These are phyloP conservation scores for Cystobasidium pallidum DNA, from an alignment of 1,284 basidiomycete genomes.

Conservation along the genomic window DNA sequence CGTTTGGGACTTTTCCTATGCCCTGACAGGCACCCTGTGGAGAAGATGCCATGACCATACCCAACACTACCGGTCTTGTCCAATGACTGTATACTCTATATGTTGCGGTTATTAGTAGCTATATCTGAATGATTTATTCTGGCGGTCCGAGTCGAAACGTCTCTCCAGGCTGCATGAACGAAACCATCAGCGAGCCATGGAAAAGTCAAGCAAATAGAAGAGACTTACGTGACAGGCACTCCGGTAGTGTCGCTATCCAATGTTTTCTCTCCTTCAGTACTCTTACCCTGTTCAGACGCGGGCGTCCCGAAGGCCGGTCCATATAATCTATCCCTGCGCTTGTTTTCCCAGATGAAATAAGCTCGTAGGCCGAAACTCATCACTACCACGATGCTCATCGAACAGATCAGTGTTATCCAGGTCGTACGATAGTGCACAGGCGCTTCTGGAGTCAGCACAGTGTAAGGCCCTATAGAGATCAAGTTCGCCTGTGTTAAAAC, in stretches of 20 bases:
- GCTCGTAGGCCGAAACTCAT: not conserved
- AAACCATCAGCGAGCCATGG: not conserved
- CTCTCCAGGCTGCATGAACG: not conserved
- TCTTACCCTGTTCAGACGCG: not conserved
- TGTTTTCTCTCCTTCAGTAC: not conserved
- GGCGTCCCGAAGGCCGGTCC: not conserved
- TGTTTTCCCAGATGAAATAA: not conserved
- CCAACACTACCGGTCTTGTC: no score
- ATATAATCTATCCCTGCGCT: conserved; percentile 1
- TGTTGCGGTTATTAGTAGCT: not conserved
- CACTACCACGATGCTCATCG: conserved; percentile 5
- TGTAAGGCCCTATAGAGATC: not conserved
- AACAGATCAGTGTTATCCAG: conserved; percentile 11
- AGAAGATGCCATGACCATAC: no score
- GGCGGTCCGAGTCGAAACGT: conserved; percentile 2
- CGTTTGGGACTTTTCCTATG: no score
- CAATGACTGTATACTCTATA: not conserved
- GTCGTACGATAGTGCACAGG: conserved; percentile 2
- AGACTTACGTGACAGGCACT: not conserved
- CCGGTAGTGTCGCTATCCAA: not conserved
- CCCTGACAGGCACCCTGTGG: no score
- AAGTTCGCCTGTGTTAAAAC: not conserved
- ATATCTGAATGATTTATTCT: conserved; percentile 5
- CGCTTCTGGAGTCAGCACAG: conserved; percentile 7
- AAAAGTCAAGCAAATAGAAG: not conserved